Evolutionary conservation across 495 filamentous ascomycete genomes (phyloP).

Genomic region (Cercophora samala): DNA sequence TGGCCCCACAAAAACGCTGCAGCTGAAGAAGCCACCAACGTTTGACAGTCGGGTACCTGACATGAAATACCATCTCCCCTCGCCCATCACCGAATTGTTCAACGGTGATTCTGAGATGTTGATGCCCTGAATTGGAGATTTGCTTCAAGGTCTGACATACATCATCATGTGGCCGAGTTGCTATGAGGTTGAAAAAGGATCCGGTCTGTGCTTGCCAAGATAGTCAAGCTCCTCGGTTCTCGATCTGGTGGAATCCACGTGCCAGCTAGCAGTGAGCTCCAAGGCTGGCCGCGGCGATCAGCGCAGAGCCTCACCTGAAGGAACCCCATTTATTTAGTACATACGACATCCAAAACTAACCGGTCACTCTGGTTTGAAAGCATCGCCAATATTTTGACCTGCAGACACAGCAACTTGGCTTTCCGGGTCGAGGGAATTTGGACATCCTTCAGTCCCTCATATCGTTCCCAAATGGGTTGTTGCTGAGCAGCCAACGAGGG

Average conservation of each 20-base stretch:
- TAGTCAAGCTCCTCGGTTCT: not conserved
- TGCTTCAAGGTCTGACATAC: not conserved
- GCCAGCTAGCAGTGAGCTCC: too few relatives aligned
- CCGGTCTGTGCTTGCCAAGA: conserved; percentile 10
- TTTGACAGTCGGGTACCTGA: not conserved
- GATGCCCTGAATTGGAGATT: not conserved
- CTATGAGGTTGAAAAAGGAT: not conserved
- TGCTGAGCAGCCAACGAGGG: not conserved
- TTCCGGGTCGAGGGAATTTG: not conserved
- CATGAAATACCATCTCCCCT: not conserved
- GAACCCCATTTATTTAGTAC: too few relatives aligned
- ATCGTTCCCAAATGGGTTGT: not conserved
- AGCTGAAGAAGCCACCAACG: not conserved
- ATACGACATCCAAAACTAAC: not conserved
- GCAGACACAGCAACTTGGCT: not conserved
- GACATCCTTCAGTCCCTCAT: not conserved
- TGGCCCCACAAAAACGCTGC: not conserved
- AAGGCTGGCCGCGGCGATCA: conserved; percentile 10
- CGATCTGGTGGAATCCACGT: not conserved
- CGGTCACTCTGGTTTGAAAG: too few relatives aligned
- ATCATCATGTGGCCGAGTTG: not conserved
- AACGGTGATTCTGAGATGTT: not conserved
- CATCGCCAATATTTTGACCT: not conserved
- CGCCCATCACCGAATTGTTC: not conserved
- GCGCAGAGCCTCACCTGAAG: conserved; percentile 15